A percentile compares a stretch with the other conserved stretches of the same genome.
Conservation (phyloP, 2,329 filamentous ascomycete species). For the Phyllosticta paracitricarpa region DNA sequence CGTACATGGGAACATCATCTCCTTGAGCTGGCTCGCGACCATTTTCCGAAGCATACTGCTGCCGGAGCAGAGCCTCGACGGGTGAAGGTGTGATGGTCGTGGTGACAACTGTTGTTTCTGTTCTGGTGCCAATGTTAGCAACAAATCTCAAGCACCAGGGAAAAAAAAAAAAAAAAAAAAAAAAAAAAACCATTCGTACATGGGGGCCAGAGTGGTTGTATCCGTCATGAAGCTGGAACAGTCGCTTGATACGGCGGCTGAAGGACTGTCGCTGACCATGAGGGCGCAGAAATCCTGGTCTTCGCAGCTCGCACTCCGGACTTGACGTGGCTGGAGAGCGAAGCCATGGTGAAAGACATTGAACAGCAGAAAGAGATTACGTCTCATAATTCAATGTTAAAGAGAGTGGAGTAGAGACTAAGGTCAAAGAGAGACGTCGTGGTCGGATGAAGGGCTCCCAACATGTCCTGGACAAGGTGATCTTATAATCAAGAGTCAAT, state of each 20-base stretch:
- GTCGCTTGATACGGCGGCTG: neutral
- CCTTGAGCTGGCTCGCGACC: neutral
- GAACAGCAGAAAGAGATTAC: neutral
- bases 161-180: too few species aligned
- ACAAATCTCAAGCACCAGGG: neutral
- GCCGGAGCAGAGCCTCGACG: neutral
- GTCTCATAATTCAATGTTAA: neutral
- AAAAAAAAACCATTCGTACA: neutral
- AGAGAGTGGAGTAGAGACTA: neutral
- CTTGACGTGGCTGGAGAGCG: neutral
- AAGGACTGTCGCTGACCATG: neutral
- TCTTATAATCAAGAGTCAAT: neutral
- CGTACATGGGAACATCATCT: slow-evolving; percentile 2
- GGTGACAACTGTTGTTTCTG: neutral
- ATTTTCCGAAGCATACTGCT: neutral
- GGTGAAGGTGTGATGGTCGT: neutral
- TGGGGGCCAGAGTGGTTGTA: neutral
- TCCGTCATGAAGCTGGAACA: slow-evolving; percentile 10
- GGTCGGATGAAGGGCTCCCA: neutral
- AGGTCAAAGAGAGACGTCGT: neutral
- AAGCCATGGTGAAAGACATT: neutral
- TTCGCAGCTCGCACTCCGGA: neutral
- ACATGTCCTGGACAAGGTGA: neutral
- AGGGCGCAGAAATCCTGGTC: neutral
- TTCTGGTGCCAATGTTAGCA: neutral